Percentiles rank a stretch among this genome's conserved stretches.
Conservation (phyloP, 345 rosid species). For the Euphorbia peplus region DNA sequence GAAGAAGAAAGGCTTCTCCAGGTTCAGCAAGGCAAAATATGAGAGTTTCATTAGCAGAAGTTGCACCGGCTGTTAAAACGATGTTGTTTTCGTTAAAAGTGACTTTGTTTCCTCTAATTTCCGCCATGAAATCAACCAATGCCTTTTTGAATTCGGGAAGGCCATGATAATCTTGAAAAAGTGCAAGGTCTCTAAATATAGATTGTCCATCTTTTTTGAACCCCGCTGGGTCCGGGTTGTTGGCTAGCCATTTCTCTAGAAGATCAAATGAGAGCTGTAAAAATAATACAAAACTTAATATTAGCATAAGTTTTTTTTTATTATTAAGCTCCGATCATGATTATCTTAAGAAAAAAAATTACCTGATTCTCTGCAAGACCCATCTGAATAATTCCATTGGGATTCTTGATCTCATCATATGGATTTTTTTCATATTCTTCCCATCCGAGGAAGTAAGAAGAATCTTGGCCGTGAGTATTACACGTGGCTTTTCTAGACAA, state of each 20-base stretch:
- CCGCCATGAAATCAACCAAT: conserved; percentile 74
- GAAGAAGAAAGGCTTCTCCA: conserved; percentile 78
- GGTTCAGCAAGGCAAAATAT: conserved; percentile 71
- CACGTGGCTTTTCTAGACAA: conserved; percentile 65
- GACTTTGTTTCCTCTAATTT: conserved; percentile 72
- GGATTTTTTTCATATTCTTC: conserved; percentile 77
- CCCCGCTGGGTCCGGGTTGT: conserved; percentile 60
- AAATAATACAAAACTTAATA: neutral
- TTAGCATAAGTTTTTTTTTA: too few relatives aligned
- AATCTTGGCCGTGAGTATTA: conserved; percentile 73
- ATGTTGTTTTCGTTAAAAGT: conserved; percentile 52
- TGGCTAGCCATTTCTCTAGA: conserved; percentile 64
- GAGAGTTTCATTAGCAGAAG: conserved; percentile 79
- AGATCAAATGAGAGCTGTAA: conserved; percentile 71
- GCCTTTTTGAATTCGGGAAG: conserved; percentile 67
- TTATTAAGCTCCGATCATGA: too few relatives aligned
- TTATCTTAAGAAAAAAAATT: conserved; percentile 3
- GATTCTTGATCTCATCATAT: conserved; percentile 57
- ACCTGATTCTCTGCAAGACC: conserved; percentile 92
- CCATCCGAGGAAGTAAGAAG: conserved; percentile 84
- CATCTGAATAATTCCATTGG: conserved; percentile 74
- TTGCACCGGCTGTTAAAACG: conserved; percentile 79
- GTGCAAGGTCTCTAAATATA: conserved; percentile 73
- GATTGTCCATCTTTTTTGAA: conserved; percentile 62
- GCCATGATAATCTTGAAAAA: conserved; percentile 83